Evolutionary conservation across 2,329 filamentous ascomycete genomes (phyloP), one percentile per base, ranked within the genome.

Genomic region (Paraphaeosphaeria sporulosa): DNA sequence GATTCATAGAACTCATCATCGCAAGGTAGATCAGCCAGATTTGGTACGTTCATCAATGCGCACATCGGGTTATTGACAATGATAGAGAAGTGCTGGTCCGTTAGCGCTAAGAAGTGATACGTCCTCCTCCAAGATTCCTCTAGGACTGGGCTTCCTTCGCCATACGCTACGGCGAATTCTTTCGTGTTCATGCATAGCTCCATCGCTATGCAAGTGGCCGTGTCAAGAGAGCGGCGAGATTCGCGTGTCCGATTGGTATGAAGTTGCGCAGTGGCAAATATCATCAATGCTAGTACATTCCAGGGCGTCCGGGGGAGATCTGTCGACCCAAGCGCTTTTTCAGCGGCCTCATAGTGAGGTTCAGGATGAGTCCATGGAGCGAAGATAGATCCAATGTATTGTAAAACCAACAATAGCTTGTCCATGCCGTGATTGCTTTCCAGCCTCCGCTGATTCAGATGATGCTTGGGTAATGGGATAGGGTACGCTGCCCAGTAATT

Each of bases 81-180:
- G 3, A 92, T 90, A 3, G 92, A 90, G 61, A 95, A 85, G 83
- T 96, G 89, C 53, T 90, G 91, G 72, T 96, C 92, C 8, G 91
- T 84, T 25, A 92, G 83, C 69, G 89, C 92, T 6, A 91, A 64
- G 68, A 87, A 91, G 90, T 93, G 96, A 91, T 92, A 97, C 0
- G 93, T 97, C 55, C 94, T 85, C 30, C 93, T 86, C 86, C 92
- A 90, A 71, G 89, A 93, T 77, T 97, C 94, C 73, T 94, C 91
- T 2, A 94, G 75, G 0, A 93, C 82, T 0, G 87, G 83, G 61
- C 89, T 86, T 2, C 86, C 86, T 44, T 84, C 82, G 10, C 90
- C 89, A 70, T 92, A 83, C 1, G 82, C 76, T 0, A 81, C 78
- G 0, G 92, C 89, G 75, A 89, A 96, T 0, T 84, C 82, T 54